These are phyloP conservation scores for Melanopsichium pennsylvanicum DNA, from an alignment of 1,284 basidiomycete species.

Conservation along the genomic window DNA sequence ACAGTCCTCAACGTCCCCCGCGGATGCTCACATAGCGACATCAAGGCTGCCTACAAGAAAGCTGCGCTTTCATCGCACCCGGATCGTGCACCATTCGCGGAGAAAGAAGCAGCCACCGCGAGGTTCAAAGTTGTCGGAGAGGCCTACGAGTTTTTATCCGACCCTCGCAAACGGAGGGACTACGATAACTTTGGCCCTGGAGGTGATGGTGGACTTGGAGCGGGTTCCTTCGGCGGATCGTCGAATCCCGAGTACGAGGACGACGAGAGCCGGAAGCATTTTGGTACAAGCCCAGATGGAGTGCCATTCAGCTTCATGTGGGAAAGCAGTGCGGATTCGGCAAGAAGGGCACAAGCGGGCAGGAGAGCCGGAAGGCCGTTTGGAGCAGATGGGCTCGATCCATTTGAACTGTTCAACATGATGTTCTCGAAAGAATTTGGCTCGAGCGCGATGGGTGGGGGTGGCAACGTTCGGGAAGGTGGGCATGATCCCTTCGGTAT, in stretches of 20 bases:
- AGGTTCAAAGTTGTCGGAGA: slow-evolving; percentile 58
- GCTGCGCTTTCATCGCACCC: slow-evolving; percentile 58
- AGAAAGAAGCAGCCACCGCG: slow-evolving; percentile 54
- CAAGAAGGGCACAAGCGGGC: slow-evolving; percentile 48
- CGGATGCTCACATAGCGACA: slow-evolving; percentile 43
- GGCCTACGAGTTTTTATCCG: slow-evolving; percentile 59
- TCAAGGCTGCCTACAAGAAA: slow-evolving; percentile 59
- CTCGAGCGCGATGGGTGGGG: slow-evolving; percentile 12
- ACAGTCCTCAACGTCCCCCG: slow-evolving; percentile 49
- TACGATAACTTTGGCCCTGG: slow-evolving; percentile 45
- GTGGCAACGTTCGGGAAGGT: slow-evolving; percentile 1
- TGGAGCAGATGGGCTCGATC: slow-evolving; percentile 53
- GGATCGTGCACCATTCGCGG: slow-evolving; percentile 48
- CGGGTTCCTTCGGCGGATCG: neutral
- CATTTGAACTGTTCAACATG: slow-evolving; percentile 61
- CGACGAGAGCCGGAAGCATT: slow-evolving; percentile 29
- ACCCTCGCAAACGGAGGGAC: slow-evolving; percentile 47
- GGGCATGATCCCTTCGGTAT: slow-evolving; percentile 13
- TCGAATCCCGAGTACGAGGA: slow-evolving; percentile 20
- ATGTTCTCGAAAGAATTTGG: slow-evolving; percentile 54
- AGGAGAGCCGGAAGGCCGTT: slow-evolving; percentile 39
- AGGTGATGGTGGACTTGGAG: neutral
- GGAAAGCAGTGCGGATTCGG: slow-evolving; percentile 61
- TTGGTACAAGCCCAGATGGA: slow-evolving; percentile 50
- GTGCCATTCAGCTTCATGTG: slow-evolving; percentile 54